Evolutionary conservation across 2,329 filamentous ascomycete species (phyloP), one percentile per base, ranked within the genome.

Genomic region (Ophiostoma pallidulum): DNA sequence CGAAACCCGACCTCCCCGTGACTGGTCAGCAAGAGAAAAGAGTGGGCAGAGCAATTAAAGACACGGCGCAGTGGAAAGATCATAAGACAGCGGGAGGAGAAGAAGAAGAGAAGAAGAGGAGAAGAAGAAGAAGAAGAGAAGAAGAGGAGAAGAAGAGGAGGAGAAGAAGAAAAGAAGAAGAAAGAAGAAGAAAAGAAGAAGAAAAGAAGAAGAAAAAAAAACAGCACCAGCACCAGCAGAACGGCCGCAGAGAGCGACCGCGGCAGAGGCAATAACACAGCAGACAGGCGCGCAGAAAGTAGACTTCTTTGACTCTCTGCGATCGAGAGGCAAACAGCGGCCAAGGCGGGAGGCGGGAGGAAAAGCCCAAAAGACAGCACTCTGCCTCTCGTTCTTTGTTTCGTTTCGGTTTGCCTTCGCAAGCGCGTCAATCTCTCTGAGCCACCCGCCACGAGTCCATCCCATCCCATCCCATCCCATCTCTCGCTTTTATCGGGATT

Each of bases 1-100:
- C 41, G 22, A 39, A 45, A 41, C 38, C 47, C 51, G 51, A 51
- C 46, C 39, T 46, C 39, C 50, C 47, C 47, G 47, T 35, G 19
- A 47, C 49, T 45, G 43, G 45, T 37, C 22, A 40, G 45, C 6
- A 36, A 20, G 14, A 26, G 35, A 33, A 40, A 35, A 41, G 8
- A 28, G 6, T 41, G 29, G 35, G 36, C 18, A 19, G 8, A 36
- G 26, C n/a, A n/a, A n/a, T n/a, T n/a, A n/a, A n/a, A n/a, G n/a
- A n/a, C n/a, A n/a, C n/a, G n/a, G n/a, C n/a, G 14, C 10, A 24
- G 22, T 14, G 13, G 18, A 37, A 28, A 13, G 29, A 28, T 18
- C 22, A 41, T 22, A 36, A 29, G 24, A 16, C 22, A 31, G n/a
- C n/a, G n/a, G n/a, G 39, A 22, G 14, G 5, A 22, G 10, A 31